Percentiles rank a stretch among this genome's conserved stretches.
Conservation (phyloP, 441 rosid genomes). For the Rhodomyrtus psidioides region DNA sequence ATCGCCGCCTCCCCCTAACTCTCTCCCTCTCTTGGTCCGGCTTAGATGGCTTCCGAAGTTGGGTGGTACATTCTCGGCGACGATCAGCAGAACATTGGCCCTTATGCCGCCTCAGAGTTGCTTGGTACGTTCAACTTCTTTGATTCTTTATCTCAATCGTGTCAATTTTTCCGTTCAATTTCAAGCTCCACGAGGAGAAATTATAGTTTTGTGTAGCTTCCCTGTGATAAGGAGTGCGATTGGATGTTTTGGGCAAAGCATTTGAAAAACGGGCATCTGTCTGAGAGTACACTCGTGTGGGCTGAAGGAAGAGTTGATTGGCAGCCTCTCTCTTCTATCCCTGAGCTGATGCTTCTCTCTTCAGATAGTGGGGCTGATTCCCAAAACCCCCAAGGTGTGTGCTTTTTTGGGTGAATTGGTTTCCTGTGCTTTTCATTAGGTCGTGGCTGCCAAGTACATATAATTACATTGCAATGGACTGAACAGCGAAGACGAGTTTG, state of each 20-base stretch:
- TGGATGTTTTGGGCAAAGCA: slow-evolving; percentile 69
- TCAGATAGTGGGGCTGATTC: slow-evolving; percentile 21
- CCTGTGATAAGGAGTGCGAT: slow-evolving; percentile 29
- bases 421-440: too few relatives aligned
- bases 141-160: background rate
- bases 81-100: slow-evolving; percentile 46
- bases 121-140: slow-evolving; percentile 28
- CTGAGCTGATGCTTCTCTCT: slow-evolving; percentile 45
- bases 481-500: too few relatives aligned
- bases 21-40: background rate
- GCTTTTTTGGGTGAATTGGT: too few relatives aligned
- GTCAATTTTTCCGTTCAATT: slow-evolving; percentile 14
- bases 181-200: slow-evolving; percentile 16
- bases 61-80: slow-evolving; percentile 56
- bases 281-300: slow-evolving; percentile 72
- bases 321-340: slow-evolving; percentile 70
- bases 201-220: slow-evolving; percentile 1
- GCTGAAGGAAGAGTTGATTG: slow-evolving; percentile 73
- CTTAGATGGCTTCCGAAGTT: slow-evolving; percentile 20
- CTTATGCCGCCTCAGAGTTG: slow-evolving; percentile 45
- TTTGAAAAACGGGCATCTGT: slow-evolving; percentile 61
- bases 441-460: too few relatives aligned
- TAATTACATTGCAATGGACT: too few relatives aligned
- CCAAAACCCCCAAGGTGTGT: slow-evolving; percentile 26
- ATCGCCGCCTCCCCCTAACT: background rate